Evolutionary conservation across 129 eudicot genomes (phyloP), one percentile per base, ranked within the genome.

Genomic region (Chrysanthemum lavandulifolium): DNA sequence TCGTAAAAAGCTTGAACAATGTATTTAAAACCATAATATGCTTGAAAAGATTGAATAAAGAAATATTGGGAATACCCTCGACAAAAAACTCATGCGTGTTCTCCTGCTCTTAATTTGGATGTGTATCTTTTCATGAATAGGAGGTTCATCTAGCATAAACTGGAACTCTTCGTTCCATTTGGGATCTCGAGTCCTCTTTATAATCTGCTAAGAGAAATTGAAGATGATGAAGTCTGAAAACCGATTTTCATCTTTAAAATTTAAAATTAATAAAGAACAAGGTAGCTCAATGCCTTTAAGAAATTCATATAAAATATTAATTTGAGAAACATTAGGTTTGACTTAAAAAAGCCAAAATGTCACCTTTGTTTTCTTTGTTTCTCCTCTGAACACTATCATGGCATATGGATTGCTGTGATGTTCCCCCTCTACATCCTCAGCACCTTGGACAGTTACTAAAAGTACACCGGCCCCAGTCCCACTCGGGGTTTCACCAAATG

Each of bases 391-490:
- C 48, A 88, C 43, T 0, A 91, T 66, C 69, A 80, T 5, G 53
- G 83, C 97, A 69, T 82, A 91, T 3, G 95, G 97, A 80, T 91
- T 91, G 67, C 77, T 91, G 69, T 91, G 97, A 19, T 75, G 82
- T 68, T 76, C 79, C 13, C 97, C 97, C 50, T 88, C 97, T 4
- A 91, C 92, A 76, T 84, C 92, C 33, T 91, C 85, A 2, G 97
- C 97, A 13, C 92, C 97, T 73, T 87, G 85, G 14, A 91, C 78
- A 2, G 85, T 84, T 69, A 88, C 90, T 76, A 86, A 68, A 83
- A 94, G 97, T 51, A 86, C 79, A 27, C 98, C 98, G n/a, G 91
- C 86, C 57, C 96, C 98, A n/a, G 91, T 85, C 57, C 96, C 91
- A 56, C 71, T 78, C 0, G 78, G 85, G 69, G 66, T 73, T 56